These are phyloP conservation scores for Cyanidioschyzon merolae DNA, from an alignment of 23 red algal genomes.

Conservation along the genomic window DNA sequence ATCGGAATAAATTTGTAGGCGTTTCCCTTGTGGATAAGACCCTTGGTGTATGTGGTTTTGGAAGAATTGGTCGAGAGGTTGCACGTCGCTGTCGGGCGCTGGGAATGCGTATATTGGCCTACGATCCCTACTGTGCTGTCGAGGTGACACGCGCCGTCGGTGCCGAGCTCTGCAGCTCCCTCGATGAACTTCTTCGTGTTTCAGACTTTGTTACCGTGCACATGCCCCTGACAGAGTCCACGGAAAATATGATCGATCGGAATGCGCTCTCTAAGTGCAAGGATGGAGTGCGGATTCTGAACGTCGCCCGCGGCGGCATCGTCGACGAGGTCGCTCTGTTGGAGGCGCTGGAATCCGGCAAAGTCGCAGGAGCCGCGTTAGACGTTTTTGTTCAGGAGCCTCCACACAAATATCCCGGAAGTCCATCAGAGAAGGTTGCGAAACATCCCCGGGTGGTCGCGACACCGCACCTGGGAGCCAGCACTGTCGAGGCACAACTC, in stretches of 20 bases:
- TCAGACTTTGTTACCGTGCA: slow-evolving; percentile 93
- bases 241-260: slow-evolving; percentile 54
- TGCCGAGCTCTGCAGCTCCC: slow-evolving; percentile 32
- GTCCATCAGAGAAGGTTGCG: slow-evolving; percentile 61
- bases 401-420: slow-evolving; percentile 65
- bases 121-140: slow-evolving; percentile 68
- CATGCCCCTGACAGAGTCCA: slow-evolving; percentile 78
- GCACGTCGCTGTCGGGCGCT: slow-evolving; percentile 61
- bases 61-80: slow-evolving; percentile 94
- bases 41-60: slow-evolving; percentile 72
- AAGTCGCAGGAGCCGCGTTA: slow-evolving; percentile 64
- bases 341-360: slow-evolving; percentile 64
- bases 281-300: slow-evolving; percentile 58
- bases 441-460: slow-evolving; percentile 69
- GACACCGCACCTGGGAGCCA: slow-evolving; percentile 94
- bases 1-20: slow-evolving; percentile 61
- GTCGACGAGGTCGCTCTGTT: slow-evolving; percentile 79
- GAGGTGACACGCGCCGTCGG: slow-evolving; percentile 64
- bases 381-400: slow-evolving; percentile 89
- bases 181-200: slow-evolving; percentile 30
- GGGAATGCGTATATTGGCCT: slow-evolving; percentile 83
- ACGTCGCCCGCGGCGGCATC: slow-evolving; percentile 87
- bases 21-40: slow-evolving; percentile 85
- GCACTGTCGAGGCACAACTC: slow-evolving; percentile 75
- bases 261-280: slow-evolving; percentile 47